Evolutionary conservation across 129 eudicot genomes (phyloP).

Genomic region (Artemisia tridentata): DNA sequence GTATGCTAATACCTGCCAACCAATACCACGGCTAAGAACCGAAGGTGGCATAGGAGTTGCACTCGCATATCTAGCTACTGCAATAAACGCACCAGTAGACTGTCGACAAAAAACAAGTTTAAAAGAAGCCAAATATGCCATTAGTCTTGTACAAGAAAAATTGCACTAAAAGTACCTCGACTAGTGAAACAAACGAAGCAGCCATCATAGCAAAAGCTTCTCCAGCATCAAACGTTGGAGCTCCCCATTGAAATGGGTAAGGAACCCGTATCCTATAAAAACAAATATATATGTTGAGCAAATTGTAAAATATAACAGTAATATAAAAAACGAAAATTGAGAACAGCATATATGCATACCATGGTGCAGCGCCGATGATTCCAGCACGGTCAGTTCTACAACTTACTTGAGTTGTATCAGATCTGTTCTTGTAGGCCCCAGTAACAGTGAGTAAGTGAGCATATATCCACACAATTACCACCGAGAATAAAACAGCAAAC

Average conservation of each 20-base stretch:
- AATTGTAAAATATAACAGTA: neutral
- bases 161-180: constrained; percentile 59
- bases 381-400: constrained; percentile 98
- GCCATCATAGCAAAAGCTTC: constrained; percentile 99
- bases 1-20: constrained; percentile 79
- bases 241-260: constrained; percentile 99
- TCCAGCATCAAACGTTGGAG: constrained; percentile 96
- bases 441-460: constrained; percentile 88
- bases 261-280: constrained; percentile 86
- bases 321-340: neutral
- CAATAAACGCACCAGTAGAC: constrained; percentile 91
- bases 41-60: constrained; percentile 96
- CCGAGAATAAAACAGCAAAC: constrained; percentile 79
- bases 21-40: constrained; percentile 93
- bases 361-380: constrained; percentile 79
- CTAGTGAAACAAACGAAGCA: constrained; percentile 89
- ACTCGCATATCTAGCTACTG: constrained; percentile 90
- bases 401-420: constrained; percentile 60
- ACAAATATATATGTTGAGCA: neutral
- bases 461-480: constrained; percentile 85
- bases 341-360: constrained; percentile 41
- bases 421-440: constrained; percentile 76
- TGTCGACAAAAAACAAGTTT: constrained; percentile 20
- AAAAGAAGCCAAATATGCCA: neutral
- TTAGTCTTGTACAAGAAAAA: neutral